Evolutionary conservation across 805 yeast species (phyloP), one percentile per base, ranked within the genome.

Genomic region (Suhomyces kilbournensis): DNA sequence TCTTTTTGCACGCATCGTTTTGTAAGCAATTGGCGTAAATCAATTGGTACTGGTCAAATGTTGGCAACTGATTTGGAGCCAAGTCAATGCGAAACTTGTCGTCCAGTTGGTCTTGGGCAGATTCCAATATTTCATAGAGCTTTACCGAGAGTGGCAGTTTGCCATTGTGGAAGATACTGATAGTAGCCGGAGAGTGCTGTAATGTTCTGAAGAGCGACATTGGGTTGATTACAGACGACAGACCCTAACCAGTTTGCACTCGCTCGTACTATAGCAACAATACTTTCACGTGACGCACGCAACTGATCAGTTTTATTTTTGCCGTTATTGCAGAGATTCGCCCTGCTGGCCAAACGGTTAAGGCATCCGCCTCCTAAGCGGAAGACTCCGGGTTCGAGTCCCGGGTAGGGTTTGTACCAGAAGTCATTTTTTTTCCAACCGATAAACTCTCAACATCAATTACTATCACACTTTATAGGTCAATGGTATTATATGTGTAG

Each of bases 301-400:
- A 32, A 2, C 17, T 32, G 9, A 32, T 14, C 4, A 5, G n/a
- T 9, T 32, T n/a, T 32, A 10, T 38, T 38, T 38, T 17, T 10
- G n/a, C 3, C 42, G 0, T 32, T n/a, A 6, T 26, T 25, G 39
- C 40, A 52, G 48, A 48, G 49, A 45, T 39, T 51, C 25, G 77
- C 78, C 75, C 77, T 70, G 75, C 78, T 75, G 78, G 79, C 78
- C 78, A 72, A 75, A 75, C 76, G 78, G 79, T 74, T 75, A 75
- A 74, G 78, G 79, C 79, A 74, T 73, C 78, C 77, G 78, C 68
- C 68, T 64, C 69, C 68, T 65, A 66, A 64, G 69, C 67, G 70
- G 70, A 64, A 66, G 70, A 66, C 69, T 66, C 67, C 70, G 70
- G 67, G 70, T 66, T 66, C 70, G 69, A 66, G 68, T 66, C 70